A percentile compares a stretch with the other conserved stretches of the same genome.
Conservation (phyloP, 2,329 filamentous ascomycete genomes). For the Sphaerulina populicola region DNA sequence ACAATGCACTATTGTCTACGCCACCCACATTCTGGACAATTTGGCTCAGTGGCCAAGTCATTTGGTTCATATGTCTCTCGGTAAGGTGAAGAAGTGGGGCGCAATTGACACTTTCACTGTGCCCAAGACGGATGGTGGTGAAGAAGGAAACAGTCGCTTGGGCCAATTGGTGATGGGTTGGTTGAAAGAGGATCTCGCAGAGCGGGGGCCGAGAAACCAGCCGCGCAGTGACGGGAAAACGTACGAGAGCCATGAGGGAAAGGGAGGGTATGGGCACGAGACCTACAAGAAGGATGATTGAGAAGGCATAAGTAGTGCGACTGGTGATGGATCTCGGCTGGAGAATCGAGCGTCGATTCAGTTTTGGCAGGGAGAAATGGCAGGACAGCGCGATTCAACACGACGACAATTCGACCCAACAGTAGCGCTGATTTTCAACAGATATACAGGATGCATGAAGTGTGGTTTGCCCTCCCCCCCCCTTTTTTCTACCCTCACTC, state of each 20-base stretch:
- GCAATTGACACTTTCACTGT: constrained; percentile 60
- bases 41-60: constrained; percentile 91
- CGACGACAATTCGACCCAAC: no score
- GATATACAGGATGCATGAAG: no score
- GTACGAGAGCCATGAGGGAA: constrained; percentile 51
- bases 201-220: constrained; percentile 66
- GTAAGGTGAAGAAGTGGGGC: constrained; percentile 80
- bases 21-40: constrained; percentile 95
- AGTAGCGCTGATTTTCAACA: no score
- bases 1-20: constrained; percentile 88
- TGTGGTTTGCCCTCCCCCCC: no score
- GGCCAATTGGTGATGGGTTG: constrained; percentile 82
- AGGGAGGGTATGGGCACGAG: constrained; percentile 57
- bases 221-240: constrained; percentile 56
- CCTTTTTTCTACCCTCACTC: no score
- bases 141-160: constrained; percentile 67
- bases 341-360: no score
- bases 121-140: constrained; percentile 42
- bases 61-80: constrained; percentile 89
- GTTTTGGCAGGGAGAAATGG: no score
- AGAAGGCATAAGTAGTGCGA: no score
- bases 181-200: constrained; percentile 71
- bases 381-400: no score
- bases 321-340: no score
- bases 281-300: constrained; percentile 31